Evolutionary conservation across 2,329 filamentous ascomycete genomes (phyloP), one percentile per base, ranked within the genome.

Genomic region (Pestalotiopsis sp.): DNA sequence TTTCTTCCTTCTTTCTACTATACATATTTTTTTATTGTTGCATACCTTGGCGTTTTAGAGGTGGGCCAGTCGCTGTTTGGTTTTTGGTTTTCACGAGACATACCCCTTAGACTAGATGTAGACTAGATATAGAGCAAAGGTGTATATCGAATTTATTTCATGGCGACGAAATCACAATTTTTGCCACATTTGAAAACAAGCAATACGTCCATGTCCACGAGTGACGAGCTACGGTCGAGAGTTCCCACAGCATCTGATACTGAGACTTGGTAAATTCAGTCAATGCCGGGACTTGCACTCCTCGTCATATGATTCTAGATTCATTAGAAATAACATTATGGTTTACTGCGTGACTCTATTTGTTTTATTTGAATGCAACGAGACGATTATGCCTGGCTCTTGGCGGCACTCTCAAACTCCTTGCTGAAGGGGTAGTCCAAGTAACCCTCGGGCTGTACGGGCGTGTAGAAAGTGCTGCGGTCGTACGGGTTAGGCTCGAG

Each of bases 401-500:
- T 17, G 25, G 13, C 61, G 13, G 3, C 9, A 13, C 12, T 64
- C 25, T 52, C 38, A 25, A 68, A 71, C 49, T 74, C 74, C 58
- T 69, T 62, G 66, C 77, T 80, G 62, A 79, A 78, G 2, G 80
- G 73, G 57, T 82, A 82, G 62, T 81, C 79, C 1, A 72, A 77
- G 67, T 82, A 82, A 2, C 80, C 80, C 70, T 78, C 78, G 45
- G 63, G 27, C 5, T 73, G 67, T 11, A 41, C 27, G 9, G 74
- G 72, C 1, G 62, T 70, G 68, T 87, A 86, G 68, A 87, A 87
- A 0, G 81, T 83, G 36, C 78, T 75, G 7, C 84, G 76, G 72
- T 87, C 76, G 71, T 85, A 87, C 36, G 75, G 72, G 38, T 76
- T 80, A 36, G 86, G 75, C 38, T 78, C 75, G 13, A 85, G 78